phyloP scores from a whole-genome alignment of 805 yeast genomes.

The Candida tibetensis region DNA sequence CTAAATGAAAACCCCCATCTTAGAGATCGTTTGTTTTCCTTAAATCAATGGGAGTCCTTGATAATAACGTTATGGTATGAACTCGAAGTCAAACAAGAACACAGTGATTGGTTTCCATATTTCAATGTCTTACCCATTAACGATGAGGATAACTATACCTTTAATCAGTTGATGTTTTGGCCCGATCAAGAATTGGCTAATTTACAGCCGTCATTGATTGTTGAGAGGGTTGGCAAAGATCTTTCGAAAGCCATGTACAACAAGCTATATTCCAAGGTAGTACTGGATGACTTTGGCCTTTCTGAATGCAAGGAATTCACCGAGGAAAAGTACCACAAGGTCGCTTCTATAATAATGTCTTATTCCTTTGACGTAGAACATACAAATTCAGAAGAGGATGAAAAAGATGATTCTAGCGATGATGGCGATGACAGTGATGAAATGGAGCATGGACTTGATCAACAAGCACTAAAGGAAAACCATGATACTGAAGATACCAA shows the following conservation, averaged over 20 bases:
- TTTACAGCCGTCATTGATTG: slow-evolving; percentile 68
- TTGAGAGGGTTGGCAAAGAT: slow-evolving; percentile 67
- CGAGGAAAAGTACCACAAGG: slow-evolving; percentile 59
- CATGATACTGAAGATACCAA: neutral
- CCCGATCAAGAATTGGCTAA: slow-evolving; percentile 49
- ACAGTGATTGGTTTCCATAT: slow-evolving; percentile 68
- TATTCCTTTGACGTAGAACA: slow-evolving; percentile 83
- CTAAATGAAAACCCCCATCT: slow-evolving; percentile 27
- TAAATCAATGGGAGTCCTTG: slow-evolving; percentile 76
- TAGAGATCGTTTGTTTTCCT: slow-evolving; percentile 34
- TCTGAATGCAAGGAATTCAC: slow-evolving; percentile 30
- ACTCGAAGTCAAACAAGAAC: slow-evolving; percentile 36
- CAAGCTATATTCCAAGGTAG: slow-evolving; percentile 39
- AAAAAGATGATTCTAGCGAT: slow-evolving; percentile 27
- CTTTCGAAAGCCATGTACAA: slow-evolving; percentile 61
- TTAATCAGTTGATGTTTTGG: slow-evolving; percentile 84
- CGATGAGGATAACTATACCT: slow-evolving; percentile 29
- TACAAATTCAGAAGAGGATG: slow-evolving; percentile 21
- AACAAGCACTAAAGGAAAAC: slow-evolving; percentile 9
- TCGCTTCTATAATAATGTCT: slow-evolving; percentile 82
- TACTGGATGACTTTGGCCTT: slow-evolving; percentile 33
- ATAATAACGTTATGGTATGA: slow-evolving; percentile 69
- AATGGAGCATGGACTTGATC: slow-evolving; percentile 19
- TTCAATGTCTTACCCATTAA: slow-evolving; percentile 64
- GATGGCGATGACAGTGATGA: slow-evolving; percentile 27